A percentile compares a stretch with the other conserved stretches of the same genome.
phyloP scores from a whole-genome alignment of 1,284 basidiomycete species.

The Puccinia horiana region DNA sequence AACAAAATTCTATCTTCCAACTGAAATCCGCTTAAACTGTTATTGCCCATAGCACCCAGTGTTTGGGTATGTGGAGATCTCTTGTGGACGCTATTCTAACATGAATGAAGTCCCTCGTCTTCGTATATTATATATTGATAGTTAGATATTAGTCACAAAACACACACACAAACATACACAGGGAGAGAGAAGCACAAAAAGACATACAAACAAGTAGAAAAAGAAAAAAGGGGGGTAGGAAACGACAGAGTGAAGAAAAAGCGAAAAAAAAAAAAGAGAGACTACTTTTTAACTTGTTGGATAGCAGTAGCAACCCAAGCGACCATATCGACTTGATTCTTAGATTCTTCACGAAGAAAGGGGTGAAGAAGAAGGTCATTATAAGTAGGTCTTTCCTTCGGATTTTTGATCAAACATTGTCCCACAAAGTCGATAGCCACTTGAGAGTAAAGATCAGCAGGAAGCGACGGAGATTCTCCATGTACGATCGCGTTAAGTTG shows the following conservation, averaged over 20 bases:
- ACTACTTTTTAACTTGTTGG: constrained; percentile 28
- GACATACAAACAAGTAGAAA: not conserved
- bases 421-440: constrained; percentile 57
- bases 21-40: too few relatives aligned
- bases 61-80: too few relatives aligned
- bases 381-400: constrained; percentile 56
- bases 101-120: too few relatives aligned
- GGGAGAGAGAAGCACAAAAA: not conserved
- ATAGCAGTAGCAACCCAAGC: constrained; percentile 54
- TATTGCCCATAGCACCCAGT: too few relatives aligned
- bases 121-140: not conserved
- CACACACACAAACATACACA: not conserved
- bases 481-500: constrained; percentile 95
- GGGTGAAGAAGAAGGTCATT: constrained; percentile 57
- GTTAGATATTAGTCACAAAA: not conserved
- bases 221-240: not conserved
- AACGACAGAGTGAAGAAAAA: not conserved
- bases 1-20: too few relatives aligned
- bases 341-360: constrained; percentile 54
- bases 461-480: constrained; percentile 84
- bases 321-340: constrained; percentile 55
- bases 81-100: too few relatives aligned
- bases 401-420: constrained; percentile 57
- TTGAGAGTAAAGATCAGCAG: constrained; percentile 60
- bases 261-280: not conserved